phyloP scores from a whole-genome alignment of 148 eudicot genomes.

The Silene uniflora region DNA sequence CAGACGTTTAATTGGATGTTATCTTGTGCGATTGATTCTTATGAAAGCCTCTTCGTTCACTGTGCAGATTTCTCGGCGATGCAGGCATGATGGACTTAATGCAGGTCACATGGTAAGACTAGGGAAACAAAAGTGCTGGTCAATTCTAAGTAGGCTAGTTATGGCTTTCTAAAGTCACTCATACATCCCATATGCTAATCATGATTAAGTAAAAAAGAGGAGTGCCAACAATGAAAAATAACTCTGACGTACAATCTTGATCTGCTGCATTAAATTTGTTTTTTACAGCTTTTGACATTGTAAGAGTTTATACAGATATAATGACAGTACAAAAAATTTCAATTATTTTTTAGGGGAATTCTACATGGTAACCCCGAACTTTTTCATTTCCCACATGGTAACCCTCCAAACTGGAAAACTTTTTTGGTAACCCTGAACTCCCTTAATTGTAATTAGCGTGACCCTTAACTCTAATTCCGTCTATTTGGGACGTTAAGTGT shows the following conservation, averaged over 20 bases:
- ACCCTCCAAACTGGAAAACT: too few species aligned
- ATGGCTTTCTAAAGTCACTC: neutral
- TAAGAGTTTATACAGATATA: too few species aligned
- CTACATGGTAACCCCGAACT: too few species aligned
- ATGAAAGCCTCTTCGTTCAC: neutral
- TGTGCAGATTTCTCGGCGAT: constrained; percentile 78
- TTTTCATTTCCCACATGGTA: too few species aligned
- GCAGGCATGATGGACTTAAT: constrained; percentile 90
- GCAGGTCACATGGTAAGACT: constrained; percentile 81
- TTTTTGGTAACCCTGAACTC: too few species aligned
- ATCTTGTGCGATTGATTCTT: neutral
- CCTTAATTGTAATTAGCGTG: too few species aligned
- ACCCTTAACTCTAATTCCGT: too few species aligned
- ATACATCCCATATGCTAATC: neutral
- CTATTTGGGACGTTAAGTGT: too few species aligned
- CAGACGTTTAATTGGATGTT: neutral
- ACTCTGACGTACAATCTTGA: neutral
- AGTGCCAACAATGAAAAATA: neutral
- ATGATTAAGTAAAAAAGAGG: neutral
- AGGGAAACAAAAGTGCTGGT: neutral
- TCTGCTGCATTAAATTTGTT: neutral
- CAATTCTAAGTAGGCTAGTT: neutral
- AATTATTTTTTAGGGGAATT: too few species aligned
- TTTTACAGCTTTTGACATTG: neutral
- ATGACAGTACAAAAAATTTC: too few species aligned